Evolutionary conservation across 257 asterid species (phyloP), one percentile per base, ranked within the genome.

Genomic region (Gentiana macrophylla): DNA sequence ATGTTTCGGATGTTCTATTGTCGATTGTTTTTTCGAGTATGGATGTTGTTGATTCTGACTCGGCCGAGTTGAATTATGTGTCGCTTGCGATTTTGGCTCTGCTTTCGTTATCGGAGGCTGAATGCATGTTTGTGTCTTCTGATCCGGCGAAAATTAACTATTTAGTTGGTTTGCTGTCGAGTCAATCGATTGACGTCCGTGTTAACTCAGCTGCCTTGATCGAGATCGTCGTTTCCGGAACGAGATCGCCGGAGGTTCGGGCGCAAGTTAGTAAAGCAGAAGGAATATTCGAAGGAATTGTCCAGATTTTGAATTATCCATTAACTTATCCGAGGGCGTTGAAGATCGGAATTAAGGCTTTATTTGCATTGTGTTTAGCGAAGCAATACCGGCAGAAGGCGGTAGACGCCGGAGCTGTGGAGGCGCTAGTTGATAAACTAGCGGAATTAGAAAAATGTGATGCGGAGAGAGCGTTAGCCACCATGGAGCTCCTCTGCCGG

Each of bases 401-500:
- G 35, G 92, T 91, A 37, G 67, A 67, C 24, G 93, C 93, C 8
- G 98, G 98, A 3, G 95, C 90, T 4, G 95, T 73, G 50, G 88
- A 79, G 49, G 87, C 93, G 53, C 57, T 91, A 32, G 62, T 87
- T 3, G 80, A 83, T 50, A 50, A 82, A 49, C 69, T 87, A 49
- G 70, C 80, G 43, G 98, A 83, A 62, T 74, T 83, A 59, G 98
- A 91, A 54, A 81, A 76, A 69, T 87, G 94, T 75, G 98, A 91
- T 62, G 79, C 95, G 5, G 98, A 91, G 84, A 81, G 97, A 53
- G 96, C 95, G 24, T 76, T 91, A 13, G 98, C 98, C 6, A 85
- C 98, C 60, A 85, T 85, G 70, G 98, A 91, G 76, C 94, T 91
- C 12, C 84, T 91, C 49, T 87, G 97, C 72, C 79, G 97, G 57